Base-by-base conservation (phyloP, 257 asterid genomes). In the Plantago major region DNA sequence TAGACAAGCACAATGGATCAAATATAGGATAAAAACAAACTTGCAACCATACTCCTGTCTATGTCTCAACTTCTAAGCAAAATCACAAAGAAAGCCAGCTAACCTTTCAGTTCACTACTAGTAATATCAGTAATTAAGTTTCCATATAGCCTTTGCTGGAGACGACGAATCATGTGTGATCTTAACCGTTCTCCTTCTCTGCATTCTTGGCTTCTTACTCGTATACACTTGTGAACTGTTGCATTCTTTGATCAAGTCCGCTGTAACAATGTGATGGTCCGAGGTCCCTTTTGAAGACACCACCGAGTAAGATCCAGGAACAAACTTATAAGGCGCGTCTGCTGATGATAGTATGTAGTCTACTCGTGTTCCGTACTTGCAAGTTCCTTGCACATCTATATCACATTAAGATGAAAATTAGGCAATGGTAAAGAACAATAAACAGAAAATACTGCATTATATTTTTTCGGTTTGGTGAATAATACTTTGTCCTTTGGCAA, bases 401-500 rank as follows among this genome's bases (percentile, higher is more conserved):
- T 19, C 22, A 18, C 30, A 45, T 65, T n/a, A 12, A 46, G 1
- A 1, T 22, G 40, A 11, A 15, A 33, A 3, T 28, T 33, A 51
- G 62, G 15, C 54, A 9, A 13, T 22, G 5, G 11, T 14, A 17
- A 62, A 53, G 42, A 4, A 38, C 43, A 43, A 0, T 18, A 57
- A 12, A n/a, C 10, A 47, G 0, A 42, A 45, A 16, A 42, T n/a
- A 0, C 30, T 3, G 14, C 1, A 40, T 57, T 4, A 5, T 9
- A 50, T 46, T 54, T 1, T 17, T 26, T 8, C 28, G 16, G 47
- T 28, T n/a, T 15, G 60, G 55, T 62, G 28, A 43, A 18, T 18
- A 78, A 14, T 86, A 92, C 99, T 92, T 66, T 92, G 99, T 60
- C 99, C 97, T 80, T 86, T 92, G 80, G 96, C 99, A 47, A 92